These are phyloP conservation scores for Vigna mungo DNA, from an alignment of 306 rosid species.

Conservation along the genomic window DNA sequence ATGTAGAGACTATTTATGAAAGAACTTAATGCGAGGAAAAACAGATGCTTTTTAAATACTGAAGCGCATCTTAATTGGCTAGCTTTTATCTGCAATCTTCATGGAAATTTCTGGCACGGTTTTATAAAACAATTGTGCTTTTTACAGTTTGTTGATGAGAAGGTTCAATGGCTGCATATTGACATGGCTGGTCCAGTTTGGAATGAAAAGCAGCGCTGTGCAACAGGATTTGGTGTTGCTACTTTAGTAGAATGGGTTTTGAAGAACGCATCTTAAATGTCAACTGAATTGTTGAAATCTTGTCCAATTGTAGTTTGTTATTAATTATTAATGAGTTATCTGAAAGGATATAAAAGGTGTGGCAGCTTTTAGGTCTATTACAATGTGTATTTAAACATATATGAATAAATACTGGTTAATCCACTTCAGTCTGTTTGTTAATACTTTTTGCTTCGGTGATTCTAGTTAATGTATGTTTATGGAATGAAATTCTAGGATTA, in stretches of 20 bases:
- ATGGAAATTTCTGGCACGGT: no score
- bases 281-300: conserved; percentile 5
- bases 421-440: background rate
- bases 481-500: no score
- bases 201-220: conserved; percentile 75
- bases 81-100: background rate
- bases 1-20: background rate
- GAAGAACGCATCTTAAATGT: conserved; percentile 67
- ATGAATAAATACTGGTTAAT: background rate
- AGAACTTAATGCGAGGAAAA: background rate
- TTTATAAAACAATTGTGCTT: conserved; percentile 43
- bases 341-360: conserved; percentile 6
- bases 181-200: conserved; percentile 92
- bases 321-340: background rate
- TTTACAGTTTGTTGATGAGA: conserved; percentile 92
- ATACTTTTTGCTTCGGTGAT: background rate
- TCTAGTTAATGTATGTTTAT: background rate
- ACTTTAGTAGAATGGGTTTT: conserved; percentile 91
- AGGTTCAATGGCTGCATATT: conserved; percentile 94
- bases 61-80: background rate
- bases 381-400: conserved; percentile 2
- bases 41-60: conserved; percentile 4
- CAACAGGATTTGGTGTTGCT: conserved; percentile 85
- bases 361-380: background rate
- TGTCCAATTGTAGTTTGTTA: background rate